Evolutionary conservation across 768 basidiomycete genomes (phyloP), one percentile per base, ranked within the genome.

Genomic region (Tylopilus vinaceipallidus): DNA sequence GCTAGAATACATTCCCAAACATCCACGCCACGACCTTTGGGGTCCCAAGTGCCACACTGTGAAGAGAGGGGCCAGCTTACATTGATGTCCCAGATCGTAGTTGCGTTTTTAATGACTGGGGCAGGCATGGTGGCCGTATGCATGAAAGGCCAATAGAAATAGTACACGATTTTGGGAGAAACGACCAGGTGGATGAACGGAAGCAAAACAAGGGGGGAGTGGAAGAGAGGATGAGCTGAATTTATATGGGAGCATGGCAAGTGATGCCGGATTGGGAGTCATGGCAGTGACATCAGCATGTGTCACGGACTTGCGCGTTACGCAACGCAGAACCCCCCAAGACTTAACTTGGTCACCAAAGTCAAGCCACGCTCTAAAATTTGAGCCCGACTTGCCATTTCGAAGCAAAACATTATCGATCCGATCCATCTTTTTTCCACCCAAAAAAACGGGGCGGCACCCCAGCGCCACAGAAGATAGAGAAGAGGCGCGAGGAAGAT

Each of bases 11-110:
- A 88, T 59, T 88, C 85, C 85, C 85, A 88, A 47, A 88, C 77
- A 48, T 86, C 83, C 35, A 88, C 86, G 23, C 83, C 80, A 34
- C 80, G 78, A 45, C 79, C 75, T 66, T 75, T 78, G 20, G 78
- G 68, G 67, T 88, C 82, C 86, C 85, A 88, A 13, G 83, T 75
- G 47, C 81, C 81, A 64, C 86, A 88, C 61, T 88, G 86, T 52
- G 80, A 79, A 63, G 79, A 75, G 37, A 82, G 55, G 20, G 74
- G 58, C 86, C 86, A 88, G 65, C 82, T 71, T 35, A 83, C 72
- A 62, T 84, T 82, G 60, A 75, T 58, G 64, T 86, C 85, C 85
- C 85, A 88, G 33, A 86, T 81, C 47, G 81, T 73, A 2, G 85
- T 88, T 20, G 83, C 81, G 58, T 83, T 82, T 60, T 75, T 77